Percentiles rank a stretch among this genome's conserved stretches.
Conservation (phyloP, 805 yeast species). For the Kodamaea leandrae region DNA sequence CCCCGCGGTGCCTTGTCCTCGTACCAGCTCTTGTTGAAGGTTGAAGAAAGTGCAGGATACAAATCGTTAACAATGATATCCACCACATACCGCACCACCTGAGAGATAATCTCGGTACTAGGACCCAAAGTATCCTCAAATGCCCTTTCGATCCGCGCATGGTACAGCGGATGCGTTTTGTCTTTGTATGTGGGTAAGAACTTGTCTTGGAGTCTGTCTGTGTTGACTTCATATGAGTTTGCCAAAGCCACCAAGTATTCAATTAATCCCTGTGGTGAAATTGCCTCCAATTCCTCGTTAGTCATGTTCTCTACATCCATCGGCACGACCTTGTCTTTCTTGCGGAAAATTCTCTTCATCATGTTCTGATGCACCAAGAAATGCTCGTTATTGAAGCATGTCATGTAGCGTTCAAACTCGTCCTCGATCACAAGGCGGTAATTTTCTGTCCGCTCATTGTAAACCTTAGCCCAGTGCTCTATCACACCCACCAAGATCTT, state of each 20-base stretch:
- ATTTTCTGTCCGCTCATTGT: slow-evolving; percentile 57
- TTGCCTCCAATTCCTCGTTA: slow-evolving; percentile 33
- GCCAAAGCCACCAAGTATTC: slow-evolving; percentile 83
- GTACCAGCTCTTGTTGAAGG: slow-evolving; percentile 74
- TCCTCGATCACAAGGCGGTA: slow-evolving; percentile 58
- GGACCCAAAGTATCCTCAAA: slow-evolving; percentile 49
- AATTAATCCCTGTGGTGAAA: slow-evolving; percentile 62
- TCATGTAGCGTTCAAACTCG: slow-evolving; percentile 40
- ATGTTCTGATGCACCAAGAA: slow-evolving; percentile 44
- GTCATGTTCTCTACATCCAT: slow-evolving; percentile 40
- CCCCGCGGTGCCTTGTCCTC: slow-evolving; percentile 32
- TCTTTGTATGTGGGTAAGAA: slow-evolving; percentile 63
- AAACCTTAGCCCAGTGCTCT: slow-evolving; percentile 60
- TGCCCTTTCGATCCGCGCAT: slow-evolving; percentile 32
- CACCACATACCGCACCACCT: slow-evolving; percentile 65
- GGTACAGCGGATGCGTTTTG: slow-evolving; percentile 50
- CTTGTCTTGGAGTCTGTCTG: slow-evolving; percentile 60
- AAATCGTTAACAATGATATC: slow-evolving; percentile 73
- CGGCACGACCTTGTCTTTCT: slow-evolving; percentile 15
- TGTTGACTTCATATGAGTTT: slow-evolving; percentile 80
- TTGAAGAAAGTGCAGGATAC: slow-evolving; percentile 53
- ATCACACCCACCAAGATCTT: slow-evolving; percentile 76
- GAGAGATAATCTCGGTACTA: slow-evolving; percentile 77
- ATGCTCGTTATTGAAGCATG: slow-evolving; percentile 39
- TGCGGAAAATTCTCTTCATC: slow-evolving; percentile 34